Conservation (phyloP, 1,284 basidiomycete genomes). For the Calocybe gambosa region DNA sequence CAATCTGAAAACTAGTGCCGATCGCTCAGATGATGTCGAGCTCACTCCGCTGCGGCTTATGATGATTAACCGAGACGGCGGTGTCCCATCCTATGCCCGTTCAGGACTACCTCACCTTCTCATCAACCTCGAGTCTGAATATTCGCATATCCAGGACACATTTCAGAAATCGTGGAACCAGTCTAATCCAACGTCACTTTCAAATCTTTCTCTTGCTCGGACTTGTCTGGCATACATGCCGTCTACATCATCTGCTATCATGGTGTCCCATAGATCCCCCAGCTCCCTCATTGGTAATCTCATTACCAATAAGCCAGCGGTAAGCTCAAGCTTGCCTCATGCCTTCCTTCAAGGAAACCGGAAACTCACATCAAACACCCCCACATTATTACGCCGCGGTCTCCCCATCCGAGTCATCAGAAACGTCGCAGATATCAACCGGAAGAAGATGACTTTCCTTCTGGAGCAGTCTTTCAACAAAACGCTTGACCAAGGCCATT, state of each 20-base stretch:
- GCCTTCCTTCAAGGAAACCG: slow-evolving; percentile 83
- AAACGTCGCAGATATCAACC: slow-evolving; percentile 62
- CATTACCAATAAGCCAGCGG: slow-evolving; percentile 97
- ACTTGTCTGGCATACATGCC: slow-evolving; percentile 94
- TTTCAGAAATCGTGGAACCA: slow-evolving; percentile 77
- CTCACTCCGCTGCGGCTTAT: slow-evolving; percentile 91
- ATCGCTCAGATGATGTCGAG: slow-evolving; percentile 50
- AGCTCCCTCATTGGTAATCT: slow-evolving; percentile 94
- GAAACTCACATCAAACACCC: slow-evolving; percentile 84
- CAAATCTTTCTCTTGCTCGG: slow-evolving; percentile 83
- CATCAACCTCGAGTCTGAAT: slow-evolving; percentile 92
- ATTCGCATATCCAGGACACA: slow-evolving; percentile 79
- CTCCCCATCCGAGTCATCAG: slow-evolving; percentile 83
- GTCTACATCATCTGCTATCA: slow-evolving; percentile 84
- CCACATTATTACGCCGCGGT: slow-evolving; percentile 89
- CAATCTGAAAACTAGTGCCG: slow-evolving; percentile 22
- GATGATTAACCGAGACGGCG: slow-evolving; percentile 97
- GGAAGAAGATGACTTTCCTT: slow-evolving; percentile 68
- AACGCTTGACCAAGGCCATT: slow-evolving; percentile 67
- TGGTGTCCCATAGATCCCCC: slow-evolving; percentile 96
- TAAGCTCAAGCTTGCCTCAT: slow-evolving; percentile 92
- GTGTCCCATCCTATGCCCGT: slow-evolving; percentile 96
- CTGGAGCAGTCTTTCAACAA: slow-evolving; percentile 86
- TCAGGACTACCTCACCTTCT: slow-evolving; percentile 92
- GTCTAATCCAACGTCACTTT: slow-evolving; percentile 81